These are phyloP conservation scores for Elymus sibiricus DNA, from an alignment of 176 grass and related monocot species.

Conservation along the genomic window DNA sequence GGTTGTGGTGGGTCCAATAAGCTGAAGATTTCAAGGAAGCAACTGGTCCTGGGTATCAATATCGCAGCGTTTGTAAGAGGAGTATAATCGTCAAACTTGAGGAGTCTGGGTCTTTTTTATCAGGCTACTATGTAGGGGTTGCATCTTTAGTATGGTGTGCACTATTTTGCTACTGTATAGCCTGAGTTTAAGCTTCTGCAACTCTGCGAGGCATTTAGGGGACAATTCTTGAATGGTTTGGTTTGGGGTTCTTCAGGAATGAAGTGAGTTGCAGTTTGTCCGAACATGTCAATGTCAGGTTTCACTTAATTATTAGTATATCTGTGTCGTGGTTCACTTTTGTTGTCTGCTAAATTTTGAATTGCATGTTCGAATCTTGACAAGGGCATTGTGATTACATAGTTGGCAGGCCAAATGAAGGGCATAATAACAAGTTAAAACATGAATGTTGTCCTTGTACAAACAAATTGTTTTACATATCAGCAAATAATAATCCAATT, in stretches of 20 bases:
- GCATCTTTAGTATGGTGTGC: conserved; percentile 28
- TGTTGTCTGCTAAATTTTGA: neutral
- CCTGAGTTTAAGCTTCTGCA: conserved; percentile 22
- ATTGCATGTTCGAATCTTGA: neutral
- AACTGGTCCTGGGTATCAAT: conserved; percentile 18
- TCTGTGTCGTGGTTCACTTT: neutral
- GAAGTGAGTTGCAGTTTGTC: conserved; percentile 22
- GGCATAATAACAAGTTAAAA: neutral
- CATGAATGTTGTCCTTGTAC: neutral
- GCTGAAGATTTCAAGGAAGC: conserved; percentile 25
- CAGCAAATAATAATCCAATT: neutral
- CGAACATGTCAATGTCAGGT: neutral
- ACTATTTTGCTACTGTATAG: conserved; percentile 48
- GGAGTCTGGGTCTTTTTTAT: conserved; percentile 35
- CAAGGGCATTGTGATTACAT: neutral
- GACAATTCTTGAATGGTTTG: conserved; percentile 42
- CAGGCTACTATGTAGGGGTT: conserved; percentile 40
- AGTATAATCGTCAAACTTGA: conserved; percentile 13
- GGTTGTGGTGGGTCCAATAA: conserved; percentile 33
- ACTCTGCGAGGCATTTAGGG: conserved; percentile 25
- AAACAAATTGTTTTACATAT: neutral
- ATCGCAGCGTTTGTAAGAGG: conserved; percentile 33
- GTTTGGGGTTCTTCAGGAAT: conserved; percentile 36
- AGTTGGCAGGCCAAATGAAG: neutral
- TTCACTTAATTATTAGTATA: neutral